Evolutionary conservation across 768 basidiomycete species (phyloP), one percentile per base, ranked within the genome.

Genomic region (Tremella fuciformis): DNA sequence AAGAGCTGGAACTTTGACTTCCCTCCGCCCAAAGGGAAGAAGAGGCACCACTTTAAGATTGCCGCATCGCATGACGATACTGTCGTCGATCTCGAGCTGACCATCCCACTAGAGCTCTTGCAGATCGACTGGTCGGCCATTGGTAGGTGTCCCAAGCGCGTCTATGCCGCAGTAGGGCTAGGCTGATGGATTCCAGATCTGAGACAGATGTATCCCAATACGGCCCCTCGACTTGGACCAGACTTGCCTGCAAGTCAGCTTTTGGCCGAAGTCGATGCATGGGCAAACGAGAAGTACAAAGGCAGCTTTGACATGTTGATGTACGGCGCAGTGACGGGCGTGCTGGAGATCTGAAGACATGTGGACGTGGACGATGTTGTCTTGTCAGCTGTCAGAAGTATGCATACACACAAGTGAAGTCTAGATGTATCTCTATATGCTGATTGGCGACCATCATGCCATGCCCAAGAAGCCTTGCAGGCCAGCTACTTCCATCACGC

Each of bases 31-130:
- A 76, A 84, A 53, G 87, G 88, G 57, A 79, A 81, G 64, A 83
- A 83, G 7, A 83, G 91, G 8, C 94, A 98, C 70, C 89, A 91
- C 66, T 83, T 97, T 78, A 96, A 91, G 72, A 90, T 93, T 74
- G 90, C 84, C 0, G 91, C 91, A 1, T 90, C 88, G 75, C 90
- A 89, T 9, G 84, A 89, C 57, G 80, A 81, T 0, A 93, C 89
- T 83, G 79, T 82, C 0, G 78, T 96, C 41, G 83, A 89, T 62
- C 80, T 97, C 60, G 83, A 86, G 3, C 50, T 75, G 50, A 65
- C 60, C 13, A 50, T 69, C 15, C 51, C 49, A 9, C 64, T 61
- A 47, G 63, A 70, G 13, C 52, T 40, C 7, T 58, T 66, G 8
- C 69, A 64, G 3, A 53, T 96, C 39, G 85, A 91, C 74, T 96